Evolutionary conservation across 2,329 filamentous ascomycete genomes (phyloP), one percentile per base, ranked within the genome.

Genomic region (Aspergillus jensenii): DNA sequence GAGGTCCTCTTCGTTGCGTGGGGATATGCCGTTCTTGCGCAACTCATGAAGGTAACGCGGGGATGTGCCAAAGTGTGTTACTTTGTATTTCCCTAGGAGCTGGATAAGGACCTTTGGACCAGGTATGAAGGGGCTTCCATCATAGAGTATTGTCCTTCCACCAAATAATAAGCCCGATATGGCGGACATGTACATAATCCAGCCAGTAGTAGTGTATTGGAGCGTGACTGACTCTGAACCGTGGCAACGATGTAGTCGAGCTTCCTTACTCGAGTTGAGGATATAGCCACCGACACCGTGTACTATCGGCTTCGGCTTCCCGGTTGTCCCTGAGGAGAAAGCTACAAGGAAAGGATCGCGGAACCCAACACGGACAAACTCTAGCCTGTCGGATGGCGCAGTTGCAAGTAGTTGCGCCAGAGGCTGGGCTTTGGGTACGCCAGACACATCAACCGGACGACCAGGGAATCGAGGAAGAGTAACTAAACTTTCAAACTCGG

Each of bases 131-230:
- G 91, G 91, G 8, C 87, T 91, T 3, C 91, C 91, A 68, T 96
- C 91, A 70, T 96, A 96, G n/a, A 93, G 78, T 2, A 96, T 74
- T 1, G 83, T 78, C 6, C 84, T 81, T 0, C 81, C 79, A 7
- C 90, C 90, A 40, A 80, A 75, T 1, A 88, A 65, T 7, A 93
- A 78, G 4, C 80, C 78, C 19, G 81, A 78, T 0, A 90, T 78
- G 39, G 82, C 83, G 3, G 80, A 76, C 8, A 92, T 77, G 69
- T 93, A 95, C 91, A 96, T 96, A 74, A 96, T 95, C 91, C 91
- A 96, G 0, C 90, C 89, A 0, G 89, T 91, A 0, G 86, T 89
- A 1, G 86, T 88, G 66, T 85, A 87, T 67, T 88, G 85, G 35
- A 87, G 63, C 8, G 75, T 69, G 0, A 80, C 77, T 15, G 71